Conservation (phyloP, 225 moss, liverwort and hornwort species). For the Bryoerythrophyllum caledonicum region DNA sequence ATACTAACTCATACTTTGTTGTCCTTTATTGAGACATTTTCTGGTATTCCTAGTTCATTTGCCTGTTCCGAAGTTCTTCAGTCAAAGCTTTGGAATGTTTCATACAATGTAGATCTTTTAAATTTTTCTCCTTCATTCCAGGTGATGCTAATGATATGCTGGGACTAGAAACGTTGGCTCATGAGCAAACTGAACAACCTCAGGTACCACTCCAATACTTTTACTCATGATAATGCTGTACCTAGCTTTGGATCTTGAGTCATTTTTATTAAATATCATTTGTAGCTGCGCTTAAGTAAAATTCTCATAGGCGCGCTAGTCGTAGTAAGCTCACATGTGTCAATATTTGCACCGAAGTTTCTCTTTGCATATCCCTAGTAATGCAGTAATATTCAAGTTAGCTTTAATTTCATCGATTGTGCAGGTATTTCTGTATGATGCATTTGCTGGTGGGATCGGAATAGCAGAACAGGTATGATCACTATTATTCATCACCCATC, state of each 20-base stretch:
- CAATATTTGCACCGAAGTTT: no score
- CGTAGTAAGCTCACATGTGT: no score
- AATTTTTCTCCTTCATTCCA: conserved; percentile 19
- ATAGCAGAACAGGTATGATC: conserved; percentile 52
- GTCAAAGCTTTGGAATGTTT: not conserved
- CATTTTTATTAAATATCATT: not conserved
- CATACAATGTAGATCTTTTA: not conserved
- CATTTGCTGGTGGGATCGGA: conserved; percentile 64
- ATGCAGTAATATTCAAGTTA: not conserved
- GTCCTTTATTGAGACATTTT: not conserved
- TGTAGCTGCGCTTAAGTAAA: not conserved
- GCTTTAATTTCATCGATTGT: conserved; percentile 1
- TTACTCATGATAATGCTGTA: not conserved
- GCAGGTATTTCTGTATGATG: conserved; percentile 69
- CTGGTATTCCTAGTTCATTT: conserved; percentile 11
- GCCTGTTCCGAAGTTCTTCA: not conserved
- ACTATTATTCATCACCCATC: conserved; percentile 7
- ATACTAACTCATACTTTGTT: not conserved
- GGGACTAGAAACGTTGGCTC: conserved; percentile 53
- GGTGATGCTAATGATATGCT: conserved; percentile 57
- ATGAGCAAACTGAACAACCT: conserved; percentile 64
- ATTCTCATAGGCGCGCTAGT: not conserved
- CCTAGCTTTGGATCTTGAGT: conserved; percentile 6
- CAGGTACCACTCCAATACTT: conserved; percentile 36
- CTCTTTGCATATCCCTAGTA: not conserved